Evolutionary conservation across 2,329 filamentous ascomycete species (phyloP).

Genomic region (Verticillium zaregamsianum): DNA sequence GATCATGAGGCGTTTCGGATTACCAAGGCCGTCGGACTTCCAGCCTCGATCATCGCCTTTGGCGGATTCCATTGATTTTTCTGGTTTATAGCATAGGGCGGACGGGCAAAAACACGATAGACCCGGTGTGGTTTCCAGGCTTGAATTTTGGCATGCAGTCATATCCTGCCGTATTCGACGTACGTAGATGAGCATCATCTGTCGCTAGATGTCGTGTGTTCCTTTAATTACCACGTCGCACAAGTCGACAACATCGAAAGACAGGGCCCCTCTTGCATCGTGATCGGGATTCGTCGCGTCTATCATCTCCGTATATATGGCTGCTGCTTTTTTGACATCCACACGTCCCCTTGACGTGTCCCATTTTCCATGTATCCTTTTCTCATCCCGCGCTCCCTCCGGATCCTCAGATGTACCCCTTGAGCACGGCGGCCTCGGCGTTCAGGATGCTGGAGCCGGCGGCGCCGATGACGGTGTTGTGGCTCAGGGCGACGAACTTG

Average conservation of each 20-base stretch:
- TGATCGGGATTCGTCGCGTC: not conserved
- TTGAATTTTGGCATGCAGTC: not conserved
- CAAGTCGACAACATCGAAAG: not conserved
- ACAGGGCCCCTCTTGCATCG: not conserved
- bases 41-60: not conserved
- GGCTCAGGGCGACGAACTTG: conserved; percentile 90
- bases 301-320: not conserved
- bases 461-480: conserved; percentile 86
- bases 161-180: not conserved
- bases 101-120: not conserved
- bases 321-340: not conserved
- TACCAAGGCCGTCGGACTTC: not conserved
- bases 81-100: not conserved
- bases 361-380: conserved; percentile 7
- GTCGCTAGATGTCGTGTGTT: not conserved
- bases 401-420: conserved; percentile 65
- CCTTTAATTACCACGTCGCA: not conserved
- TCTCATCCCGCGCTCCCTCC: not conserved
- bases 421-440: conserved; percentile 85
- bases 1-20: conserved; percentile 10
- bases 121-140: not conserved
- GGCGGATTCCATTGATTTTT: not conserved
- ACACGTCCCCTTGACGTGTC: not conserved
- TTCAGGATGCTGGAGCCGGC: conserved; percentile 96
- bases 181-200: not conserved